Conservation (phyloP, 768 basidiomycete species). For the Candolleomyces aberdarensis region DNA sequence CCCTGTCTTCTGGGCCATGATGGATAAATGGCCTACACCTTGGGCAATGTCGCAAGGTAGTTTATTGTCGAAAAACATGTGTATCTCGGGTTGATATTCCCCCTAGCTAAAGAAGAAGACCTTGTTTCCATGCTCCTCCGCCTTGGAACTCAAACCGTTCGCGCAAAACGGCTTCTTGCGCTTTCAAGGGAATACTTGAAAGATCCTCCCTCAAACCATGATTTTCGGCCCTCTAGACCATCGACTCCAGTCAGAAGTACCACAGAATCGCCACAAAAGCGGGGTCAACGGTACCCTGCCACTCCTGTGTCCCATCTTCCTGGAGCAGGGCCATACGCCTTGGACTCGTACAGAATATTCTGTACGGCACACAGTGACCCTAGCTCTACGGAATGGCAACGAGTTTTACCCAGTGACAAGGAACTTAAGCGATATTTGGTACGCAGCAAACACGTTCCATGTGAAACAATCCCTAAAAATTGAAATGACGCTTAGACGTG, state of each 20-base stretch:
- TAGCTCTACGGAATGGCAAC: constrained; percentile 53
- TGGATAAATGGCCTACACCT: constrained; percentile 58
- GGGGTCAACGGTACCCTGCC: constrained; percentile 34
- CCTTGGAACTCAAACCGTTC: constrained; percentile 58
- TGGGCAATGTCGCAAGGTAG: constrained; percentile 52
- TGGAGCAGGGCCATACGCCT: constrained; percentile 66
- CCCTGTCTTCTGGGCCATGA: constrained; percentile 60
- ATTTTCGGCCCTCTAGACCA: constrained; percentile 29
- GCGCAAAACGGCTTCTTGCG: constrained; percentile 51
- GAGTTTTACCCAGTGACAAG: constrained; percentile 64
- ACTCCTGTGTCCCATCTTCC: constrained; percentile 57
- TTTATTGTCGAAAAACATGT: neutral
- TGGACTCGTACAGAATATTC: constrained; percentile 77
- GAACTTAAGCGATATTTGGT: constrained; percentile 67
- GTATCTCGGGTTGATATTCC: neutral
- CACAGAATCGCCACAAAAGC: constrained; percentile 15
- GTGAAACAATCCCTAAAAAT: neutral
- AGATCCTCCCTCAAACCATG: constrained; percentile 34
- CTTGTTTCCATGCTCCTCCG: constrained; percentile 44
- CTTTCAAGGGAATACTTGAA: constrained; percentile 51
- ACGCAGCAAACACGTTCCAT: neutral
- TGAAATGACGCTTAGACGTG: constrained; percentile 1
- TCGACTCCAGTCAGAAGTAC: constrained; percentile 8
- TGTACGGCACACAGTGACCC: constrained; percentile 35
- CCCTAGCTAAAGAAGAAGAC: constrained; percentile 40